Evolutionary conservation across 345 rosid genomes (phyloP).

Genomic region (Citrus reticulata): DNA sequence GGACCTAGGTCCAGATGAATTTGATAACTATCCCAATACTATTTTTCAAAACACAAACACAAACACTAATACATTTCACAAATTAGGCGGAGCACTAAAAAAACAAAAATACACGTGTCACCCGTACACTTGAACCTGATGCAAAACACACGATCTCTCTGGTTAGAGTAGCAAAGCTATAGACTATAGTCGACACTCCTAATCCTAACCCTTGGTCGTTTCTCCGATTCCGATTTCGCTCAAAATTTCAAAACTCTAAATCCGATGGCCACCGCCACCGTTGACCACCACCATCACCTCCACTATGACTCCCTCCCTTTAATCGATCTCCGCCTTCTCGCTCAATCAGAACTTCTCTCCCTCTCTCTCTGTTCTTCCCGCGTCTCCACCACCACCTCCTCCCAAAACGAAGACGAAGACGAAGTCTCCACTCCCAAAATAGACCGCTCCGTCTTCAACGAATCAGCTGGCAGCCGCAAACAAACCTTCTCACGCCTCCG

Average conservation of each 20-base stretch:
- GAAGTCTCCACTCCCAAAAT: conserved; percentile 63
- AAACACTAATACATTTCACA: no score
- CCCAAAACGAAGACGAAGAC: conserved; percentile 35
- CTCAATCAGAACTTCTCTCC: conserved; percentile 53
- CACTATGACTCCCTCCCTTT: conserved; percentile 45
- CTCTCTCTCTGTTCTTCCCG: conserved; percentile 40
- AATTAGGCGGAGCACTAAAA: no score
- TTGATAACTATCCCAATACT: no score
- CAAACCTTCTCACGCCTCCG: conserved; percentile 93
- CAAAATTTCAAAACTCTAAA: not conserved
- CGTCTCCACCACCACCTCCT: conserved; percentile 29
- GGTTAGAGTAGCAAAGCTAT: not conserved
- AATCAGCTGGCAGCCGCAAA: conserved; percentile 90
- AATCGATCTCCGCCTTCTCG: conserved; percentile 61
- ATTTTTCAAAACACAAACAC: no score
- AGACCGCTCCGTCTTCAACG: conserved; percentile 90
- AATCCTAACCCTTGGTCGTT: not conserved
- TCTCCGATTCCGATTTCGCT: not conserved
- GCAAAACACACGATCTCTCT: no score
- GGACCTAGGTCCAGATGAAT: no score
- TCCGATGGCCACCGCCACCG: not conserved
- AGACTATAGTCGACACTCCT: not conserved
- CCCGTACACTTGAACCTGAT: not conserved
- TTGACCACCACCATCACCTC: conserved; percentile 29
- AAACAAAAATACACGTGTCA: not conserved